These are phyloP conservation scores for Pseudonitzschia multiseries DNA, from an alignment of 108 stramenopile species.

Conservation along the genomic window DNA sequence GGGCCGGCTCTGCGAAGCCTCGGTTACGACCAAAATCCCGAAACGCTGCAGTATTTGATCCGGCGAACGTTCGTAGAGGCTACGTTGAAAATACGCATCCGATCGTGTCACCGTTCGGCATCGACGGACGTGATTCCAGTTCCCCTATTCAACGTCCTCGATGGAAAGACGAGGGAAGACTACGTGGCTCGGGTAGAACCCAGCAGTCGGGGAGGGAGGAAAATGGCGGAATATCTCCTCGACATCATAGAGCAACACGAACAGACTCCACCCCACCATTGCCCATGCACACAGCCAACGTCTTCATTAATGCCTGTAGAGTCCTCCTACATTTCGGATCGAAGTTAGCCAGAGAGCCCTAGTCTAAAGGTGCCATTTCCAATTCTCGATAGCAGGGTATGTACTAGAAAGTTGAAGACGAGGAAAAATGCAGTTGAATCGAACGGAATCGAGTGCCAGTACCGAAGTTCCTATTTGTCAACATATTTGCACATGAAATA, in stretches of 20 bases:
- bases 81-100: constrained; percentile 58
- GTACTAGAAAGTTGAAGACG: too few relatives aligned
- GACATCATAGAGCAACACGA: constrained; percentile 41
- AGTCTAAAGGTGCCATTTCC: too few relatives aligned
- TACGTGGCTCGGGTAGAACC: constrained; percentile 92
- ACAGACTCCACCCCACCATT: not conserved
- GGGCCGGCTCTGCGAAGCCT: constrained; percentile 64
- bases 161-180: constrained; percentile 75
- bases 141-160: constrained; percentile 73
- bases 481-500: too few relatives aligned
- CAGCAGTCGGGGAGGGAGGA: constrained; percentile 72
- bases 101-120: not conserved
- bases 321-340: constrained; percentile 4
- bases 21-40: constrained; percentile 77
- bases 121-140: constrained; percentile 78
- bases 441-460: too few relatives aligned
- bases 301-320: not conserved
- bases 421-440: too few relatives aligned
- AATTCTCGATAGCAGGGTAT: too few relatives aligned
- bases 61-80: constrained; percentile 72
- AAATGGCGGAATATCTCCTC: constrained; percentile 84
- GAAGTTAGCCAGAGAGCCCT: not conserved
- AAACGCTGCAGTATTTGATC: constrained; percentile 70
- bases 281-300: not conserved
- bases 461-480: too few relatives aligned